Percentiles rank a stretch among this genome's conserved stretches.
Conservation (phyloP, 106 monocot genomes). For the Iris macrosiphon region DNA sequence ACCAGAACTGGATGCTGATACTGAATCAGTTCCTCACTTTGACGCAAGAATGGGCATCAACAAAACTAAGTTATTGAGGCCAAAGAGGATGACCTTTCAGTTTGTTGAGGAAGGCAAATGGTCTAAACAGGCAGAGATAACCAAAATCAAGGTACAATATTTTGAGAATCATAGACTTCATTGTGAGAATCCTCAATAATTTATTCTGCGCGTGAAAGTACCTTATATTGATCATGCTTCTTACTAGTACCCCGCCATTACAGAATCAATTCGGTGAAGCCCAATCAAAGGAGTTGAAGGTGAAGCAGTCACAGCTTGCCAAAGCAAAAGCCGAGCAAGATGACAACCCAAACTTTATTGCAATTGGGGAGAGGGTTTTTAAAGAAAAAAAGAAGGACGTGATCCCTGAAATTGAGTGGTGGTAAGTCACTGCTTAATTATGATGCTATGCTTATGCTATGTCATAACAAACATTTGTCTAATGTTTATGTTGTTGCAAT, state of each 20-base stretch:
- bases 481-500: too few species aligned
- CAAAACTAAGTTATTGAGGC: conserved; percentile 72
- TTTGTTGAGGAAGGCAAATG: conserved; percentile 95
- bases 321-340: conserved; percentile 90
- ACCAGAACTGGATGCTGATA: conserved; percentile 66
- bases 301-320: conserved; percentile 83
- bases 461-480: too few species aligned
- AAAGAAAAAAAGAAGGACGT: conserved; percentile 74
- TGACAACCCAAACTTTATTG: conserved; percentile 87
- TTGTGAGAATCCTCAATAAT: too few species aligned
- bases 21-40: conserved; percentile 54
- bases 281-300: conserved; percentile 86
- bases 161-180: too few species aligned
- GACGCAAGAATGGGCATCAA: conserved; percentile 77
- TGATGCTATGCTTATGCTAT: too few species aligned
- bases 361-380: conserved; percentile 54
- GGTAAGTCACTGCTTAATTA: conserved; percentile 30
- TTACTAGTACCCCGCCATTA: background rate
- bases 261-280: conserved; percentile 99
- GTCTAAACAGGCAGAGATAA: conserved; percentile 72
- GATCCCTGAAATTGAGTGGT: conserved; percentile 91
- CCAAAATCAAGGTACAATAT: conserved; percentile 58
- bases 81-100: conserved; percentile 79
- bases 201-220: too few species aligned
- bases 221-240: background rate